These are phyloP conservation scores for Arthrobotrys sphaeroides DNA, from an alignment of 2,329 filamentous ascomycete genomes.

Conservation along the genomic window DNA sequence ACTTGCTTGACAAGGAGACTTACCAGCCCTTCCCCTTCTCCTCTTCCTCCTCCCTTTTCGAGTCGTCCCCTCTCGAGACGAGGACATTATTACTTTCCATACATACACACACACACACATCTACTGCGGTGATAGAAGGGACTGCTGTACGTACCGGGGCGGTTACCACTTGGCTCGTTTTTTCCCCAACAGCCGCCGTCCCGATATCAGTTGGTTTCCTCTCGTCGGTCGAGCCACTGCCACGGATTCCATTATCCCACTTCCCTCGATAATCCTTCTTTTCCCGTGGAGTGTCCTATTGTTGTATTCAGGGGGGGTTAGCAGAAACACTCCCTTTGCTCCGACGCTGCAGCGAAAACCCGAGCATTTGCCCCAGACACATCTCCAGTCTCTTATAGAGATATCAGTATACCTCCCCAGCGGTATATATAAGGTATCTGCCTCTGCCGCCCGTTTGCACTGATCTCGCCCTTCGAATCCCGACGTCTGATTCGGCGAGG, in stretches of 20 bases:
- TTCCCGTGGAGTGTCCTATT: conserved; percentile 1
- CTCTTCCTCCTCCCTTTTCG: conserved; percentile 28
- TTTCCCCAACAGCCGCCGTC: conserved; percentile 24
- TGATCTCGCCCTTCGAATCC: conserved; percentile 32
- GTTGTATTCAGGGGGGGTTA: background rate
- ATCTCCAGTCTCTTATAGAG: conserved; percentile 3
- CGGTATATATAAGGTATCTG: conserved; percentile 7
- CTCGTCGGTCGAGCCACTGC: conserved; percentile 1
- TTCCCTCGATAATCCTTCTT: conserved; percentile 2
- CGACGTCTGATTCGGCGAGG: conserved; percentile 51
- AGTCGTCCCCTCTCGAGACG: background rate
- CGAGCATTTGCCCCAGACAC: background rate
- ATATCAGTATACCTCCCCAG: conserved; percentile 30
- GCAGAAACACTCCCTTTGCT: background rate
- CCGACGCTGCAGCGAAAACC: conserved; percentile 5
- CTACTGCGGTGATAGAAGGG: conserved; percentile 6
- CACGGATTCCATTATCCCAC: conserved; percentile 1
- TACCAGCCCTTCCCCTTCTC: conserved; percentile 18
- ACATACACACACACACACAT: background rate
- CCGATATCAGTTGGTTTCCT: conserved; percentile 27
- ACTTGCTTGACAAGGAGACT: conserved; percentile 17
- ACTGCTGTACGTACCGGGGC: background rate
- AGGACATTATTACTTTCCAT: too few species aligned
- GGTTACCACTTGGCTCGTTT: conserved; percentile 1
- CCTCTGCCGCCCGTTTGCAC: conserved; percentile 24